Base-by-base conservation (phyloP, 2,329 filamentous ascomycete species). In the Epicoccum nigrum region DNA sequence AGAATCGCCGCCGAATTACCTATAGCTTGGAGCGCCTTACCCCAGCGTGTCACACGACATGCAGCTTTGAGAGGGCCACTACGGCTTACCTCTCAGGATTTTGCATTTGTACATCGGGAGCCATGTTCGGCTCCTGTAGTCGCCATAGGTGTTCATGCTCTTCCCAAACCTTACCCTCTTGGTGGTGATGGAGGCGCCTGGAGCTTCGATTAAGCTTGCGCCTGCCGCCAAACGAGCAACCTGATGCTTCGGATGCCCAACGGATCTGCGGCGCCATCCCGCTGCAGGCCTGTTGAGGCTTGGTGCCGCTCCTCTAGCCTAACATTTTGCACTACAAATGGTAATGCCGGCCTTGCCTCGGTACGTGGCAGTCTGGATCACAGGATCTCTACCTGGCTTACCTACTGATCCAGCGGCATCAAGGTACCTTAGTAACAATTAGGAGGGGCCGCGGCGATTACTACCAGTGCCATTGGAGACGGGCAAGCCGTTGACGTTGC, bases 251-350 rank as follows among this genome's bases (percentile, higher is more conserved):
- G 33, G n/a, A 37, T 27, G 37, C 23, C 32, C 44, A 44, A 45
- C 35, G 35, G 60, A 66, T 64, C 59, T 59, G 54, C 63, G 55
- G 34, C 54, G 55, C 60, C 52, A 48, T 59, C 51, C 56, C 56
- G 51, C 40, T 43, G 42, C 46, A 32, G 51, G 50, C 50, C 54
- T 50, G 44, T 47, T 54, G 56, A 56, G 51, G 49, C 57, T 54
- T 64, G 38, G 49, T 52, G 39, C 39, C 27, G 21, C 28, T 33
- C 20, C 15, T 13, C 43, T 38, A 53, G 56, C 54, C 53, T 45
- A 23, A 41, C 27, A 13, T 35, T 23, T 13, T 32, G 35, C 37
- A 21, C 44, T 16, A 51, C 15, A 54, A 58, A 50, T 45, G 53
- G 60, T 45, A 21, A 59, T 52, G 39, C 58, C 57, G 54, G 49